These are phyloP conservation scores for Zygnema cylindricum DNA, from an alignment of 139 green algal genomes.

Conservation along the genomic window DNA sequence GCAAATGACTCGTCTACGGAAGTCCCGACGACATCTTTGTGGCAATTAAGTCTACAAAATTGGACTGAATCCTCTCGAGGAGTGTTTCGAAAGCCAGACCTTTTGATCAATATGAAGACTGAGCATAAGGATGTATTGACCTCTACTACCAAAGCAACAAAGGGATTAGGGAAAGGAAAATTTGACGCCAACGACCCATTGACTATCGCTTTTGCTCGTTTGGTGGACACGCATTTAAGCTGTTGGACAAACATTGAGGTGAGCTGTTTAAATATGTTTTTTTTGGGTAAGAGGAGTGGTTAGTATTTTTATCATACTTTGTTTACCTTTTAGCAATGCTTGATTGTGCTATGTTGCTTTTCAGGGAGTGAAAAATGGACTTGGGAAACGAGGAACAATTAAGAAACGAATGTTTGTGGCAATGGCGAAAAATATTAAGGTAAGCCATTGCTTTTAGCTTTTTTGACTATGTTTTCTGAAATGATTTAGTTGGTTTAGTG, in stretches of 20 bases:
- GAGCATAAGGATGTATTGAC: too few relatives aligned
- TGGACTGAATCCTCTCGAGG: too few relatives aligned
- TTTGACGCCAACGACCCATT: conserved; percentile 26
- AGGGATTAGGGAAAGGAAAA: background rate
- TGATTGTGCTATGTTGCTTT: too few relatives aligned
- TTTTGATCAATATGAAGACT: too few relatives aligned
- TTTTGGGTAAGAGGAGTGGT: too few relatives aligned
- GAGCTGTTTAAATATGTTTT: background rate
- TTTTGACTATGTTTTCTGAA: background rate
- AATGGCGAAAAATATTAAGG: background rate
- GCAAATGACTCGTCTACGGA: too few relatives aligned
- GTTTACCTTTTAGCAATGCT: too few relatives aligned
- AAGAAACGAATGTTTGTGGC: background rate
- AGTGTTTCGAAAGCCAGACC: too few relatives aligned
- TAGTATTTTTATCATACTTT: background rate
- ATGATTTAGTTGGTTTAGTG: too few relatives aligned
- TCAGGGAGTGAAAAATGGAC: background rate
- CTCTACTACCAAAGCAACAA: too few relatives aligned
- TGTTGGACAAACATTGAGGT: background rate
- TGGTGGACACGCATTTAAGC: conserved; percentile 5
- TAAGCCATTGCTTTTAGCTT: background rate
- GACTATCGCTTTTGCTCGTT: conserved; percentile 21
- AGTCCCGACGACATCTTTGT: too few relatives aligned
- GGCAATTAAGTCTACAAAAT: too few relatives aligned
- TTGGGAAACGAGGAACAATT: background rate